These are phyloP conservation scores for Heliamphora exappendiculata DNA, from an alignment of 148 eudicot species.

Conservation along the genomic window DNA sequence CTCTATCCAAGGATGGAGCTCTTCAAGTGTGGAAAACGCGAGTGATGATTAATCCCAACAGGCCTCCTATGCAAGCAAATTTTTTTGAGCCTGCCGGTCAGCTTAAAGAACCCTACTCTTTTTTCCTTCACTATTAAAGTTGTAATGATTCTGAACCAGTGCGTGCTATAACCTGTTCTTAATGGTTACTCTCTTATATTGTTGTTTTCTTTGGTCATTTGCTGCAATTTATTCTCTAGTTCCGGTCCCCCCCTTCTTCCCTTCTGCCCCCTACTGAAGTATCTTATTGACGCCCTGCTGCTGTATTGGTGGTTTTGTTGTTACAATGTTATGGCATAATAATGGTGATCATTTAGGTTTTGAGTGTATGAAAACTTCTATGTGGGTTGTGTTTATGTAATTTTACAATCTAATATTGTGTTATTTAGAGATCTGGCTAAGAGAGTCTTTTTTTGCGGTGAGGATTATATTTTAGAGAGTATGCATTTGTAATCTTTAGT, in stretches of 20 bases:
- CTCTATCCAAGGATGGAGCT: constrained; percentile 81
- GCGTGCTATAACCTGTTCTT: not conserved
- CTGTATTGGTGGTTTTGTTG: not conserved
- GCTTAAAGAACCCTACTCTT: constrained; percentile 18
- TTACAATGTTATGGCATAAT: not conserved
- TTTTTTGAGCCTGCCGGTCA: constrained; percentile 97
- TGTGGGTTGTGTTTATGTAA: not conserved
- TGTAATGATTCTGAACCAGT: not conserved
- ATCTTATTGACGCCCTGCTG: not conserved
- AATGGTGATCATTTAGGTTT: constrained; percentile 4
- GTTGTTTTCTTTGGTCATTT: constrained; percentile 1
- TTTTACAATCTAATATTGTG: not conserved
- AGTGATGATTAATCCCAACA: constrained; percentile 62
- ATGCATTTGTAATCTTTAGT: not conserved
- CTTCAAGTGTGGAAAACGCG: constrained; percentile 95
- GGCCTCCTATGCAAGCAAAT: constrained; percentile 77
- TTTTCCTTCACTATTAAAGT: not conserved
- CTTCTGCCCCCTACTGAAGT: not conserved
- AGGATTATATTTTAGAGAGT: not conserved
- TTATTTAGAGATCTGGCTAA: not conserved
- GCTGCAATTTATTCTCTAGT: constrained; percentile 3
- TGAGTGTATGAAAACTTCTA: not conserved
- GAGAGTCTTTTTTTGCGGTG: not conserved
- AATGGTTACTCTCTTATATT: not conserved
- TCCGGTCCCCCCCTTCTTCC: not conserved